Base-by-base conservation (phyloP, 176 grass and related monocot species). In the Thalia dealbata region DNA sequence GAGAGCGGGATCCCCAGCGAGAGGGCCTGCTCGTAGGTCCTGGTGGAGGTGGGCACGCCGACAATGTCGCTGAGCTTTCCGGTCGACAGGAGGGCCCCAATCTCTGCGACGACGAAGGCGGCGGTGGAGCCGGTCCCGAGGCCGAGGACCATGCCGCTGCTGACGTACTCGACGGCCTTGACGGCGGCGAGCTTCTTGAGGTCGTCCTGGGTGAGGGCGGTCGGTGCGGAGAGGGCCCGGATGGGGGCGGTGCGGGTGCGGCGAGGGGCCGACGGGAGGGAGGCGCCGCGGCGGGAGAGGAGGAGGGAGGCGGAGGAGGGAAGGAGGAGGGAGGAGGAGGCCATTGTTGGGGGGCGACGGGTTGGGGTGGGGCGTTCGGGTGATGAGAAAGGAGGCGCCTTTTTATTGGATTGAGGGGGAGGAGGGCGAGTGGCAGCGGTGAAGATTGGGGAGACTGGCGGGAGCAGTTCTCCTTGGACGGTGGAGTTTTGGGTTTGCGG, bases 111-210 rank as follows among this genome's bases (percentile, higher is more conserved):
- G 48, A 88, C 95, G 79, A 99, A 99, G 64, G 90, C 87, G 18
- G 95, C 95, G 61, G 95, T 99, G 66, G 95, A 99, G 6, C 95
- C 95, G 4, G 95, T 99, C 16, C 95, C 95, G 32, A 99, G 95
- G 2, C 95, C 95, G 16, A 99, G 85, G 21, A 99, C 95, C 95
- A 99, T 99, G 63, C 83, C 95, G 64, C 90, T 99, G 48, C 83
- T 72, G 58, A 99, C 90, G 74, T 91, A 89, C 83, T 91, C 90
- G 11, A 99, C 95, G 3, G 95, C 95, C 74, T 91, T 91, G 70
- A 91, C 78, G 52, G 95, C 95, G 32, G 95, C 90, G 22, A 99
- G 85, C 67, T 86, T 60, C 95, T 97, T 97, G 6, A 97, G 72
- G 82, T 97, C 95, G 79, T 97, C 90, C 82, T 93, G 95, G 23